A percentile compares a stretch with the other conserved stretches of the same genome.
These are phyloP conservation scores for Colletotrichum endophyticum DNA, from an alignment of 2,329 filamentous ascomycete species.

Conservation along the genomic window DNA sequence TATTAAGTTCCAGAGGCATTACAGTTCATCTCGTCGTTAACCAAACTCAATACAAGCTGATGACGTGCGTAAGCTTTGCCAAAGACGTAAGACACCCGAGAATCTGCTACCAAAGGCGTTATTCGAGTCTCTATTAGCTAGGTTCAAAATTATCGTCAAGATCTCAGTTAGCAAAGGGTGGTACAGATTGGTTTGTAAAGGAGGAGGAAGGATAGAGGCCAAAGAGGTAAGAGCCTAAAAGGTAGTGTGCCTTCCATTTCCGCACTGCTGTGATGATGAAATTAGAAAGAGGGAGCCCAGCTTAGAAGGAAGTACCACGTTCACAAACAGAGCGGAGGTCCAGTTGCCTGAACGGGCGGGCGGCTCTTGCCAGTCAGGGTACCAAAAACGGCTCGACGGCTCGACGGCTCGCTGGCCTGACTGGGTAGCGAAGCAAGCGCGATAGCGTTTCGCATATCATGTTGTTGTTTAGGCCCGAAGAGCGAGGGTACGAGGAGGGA, in stretches of 20 bases:
- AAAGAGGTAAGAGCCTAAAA: background rate
- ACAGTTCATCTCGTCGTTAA: background rate
- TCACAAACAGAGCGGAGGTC: background rate
- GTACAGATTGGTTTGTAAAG: background rate
- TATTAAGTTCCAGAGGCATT: background rate
- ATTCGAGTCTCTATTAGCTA: background rate
- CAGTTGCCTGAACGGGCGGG: background rate
- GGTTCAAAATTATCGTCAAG: background rate
- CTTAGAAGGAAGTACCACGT: background rate
- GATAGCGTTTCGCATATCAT: too few species aligned
- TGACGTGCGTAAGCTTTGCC: background rate
- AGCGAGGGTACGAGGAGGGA: background rate
- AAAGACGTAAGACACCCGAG: background rate
- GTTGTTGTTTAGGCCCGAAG: background rate
- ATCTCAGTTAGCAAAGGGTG: background rate
- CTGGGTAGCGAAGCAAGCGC: background rate
- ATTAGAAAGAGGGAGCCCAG: background rate
- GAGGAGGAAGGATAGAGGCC: background rate
- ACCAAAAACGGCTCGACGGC: background rate
- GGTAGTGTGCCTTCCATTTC: background rate
- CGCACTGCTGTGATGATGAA: background rate
- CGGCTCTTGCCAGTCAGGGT: background rate
- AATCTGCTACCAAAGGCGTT: background rate
- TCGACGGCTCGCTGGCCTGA: background rate
- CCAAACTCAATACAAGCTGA: background rate